These are phyloP conservation scores for Trametes versicolor DNA, from an alignment of 1,284 basidiomycete genomes.

Conservation along the genomic window DNA sequence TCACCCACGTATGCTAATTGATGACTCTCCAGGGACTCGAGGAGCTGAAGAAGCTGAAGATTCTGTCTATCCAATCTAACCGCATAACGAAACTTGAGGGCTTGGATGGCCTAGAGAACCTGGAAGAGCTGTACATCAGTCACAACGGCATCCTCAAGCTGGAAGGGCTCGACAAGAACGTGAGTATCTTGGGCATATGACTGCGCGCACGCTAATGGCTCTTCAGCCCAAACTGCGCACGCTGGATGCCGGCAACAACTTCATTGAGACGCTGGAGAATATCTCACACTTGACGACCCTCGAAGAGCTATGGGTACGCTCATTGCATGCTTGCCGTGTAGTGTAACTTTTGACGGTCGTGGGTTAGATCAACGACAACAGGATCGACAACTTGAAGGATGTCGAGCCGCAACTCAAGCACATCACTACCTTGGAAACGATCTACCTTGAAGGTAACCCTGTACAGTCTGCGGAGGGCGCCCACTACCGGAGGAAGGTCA, in stretches of 20 bases:
- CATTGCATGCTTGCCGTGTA: too few relatives aligned
- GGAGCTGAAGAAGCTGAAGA: constrained; percentile 76
- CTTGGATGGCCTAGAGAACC: constrained; percentile 72
- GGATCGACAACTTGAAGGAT: constrained; percentile 74
- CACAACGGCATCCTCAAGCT: constrained; percentile 91
- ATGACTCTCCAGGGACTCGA: constrained; percentile 59
- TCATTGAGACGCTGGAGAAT: constrained; percentile 82
- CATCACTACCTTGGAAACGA: constrained; percentile 80
- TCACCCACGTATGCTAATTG: constrained; percentile 23
- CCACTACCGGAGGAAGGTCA: constrained; percentile 91
- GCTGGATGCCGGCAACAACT: constrained; percentile 90
- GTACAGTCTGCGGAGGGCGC: constrained; percentile 84
- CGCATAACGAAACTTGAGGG: constrained; percentile 91
- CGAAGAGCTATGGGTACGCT: constrained; percentile 93
- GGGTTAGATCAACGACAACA: constrained; percentile 90
- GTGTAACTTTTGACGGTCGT: not conserved
- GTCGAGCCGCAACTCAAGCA: constrained; percentile 80
- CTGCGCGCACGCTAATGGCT: not conserved
- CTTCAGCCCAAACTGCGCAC: constrained; percentile 81
- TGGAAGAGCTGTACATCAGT: constrained; percentile 94
- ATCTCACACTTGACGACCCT: constrained; percentile 80
- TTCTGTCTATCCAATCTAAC: constrained; percentile 93
- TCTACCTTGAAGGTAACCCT: constrained; percentile 97
- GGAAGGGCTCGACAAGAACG: constrained; percentile 90
- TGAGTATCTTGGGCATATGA: constrained; percentile 46